phyloP scores from a whole-genome alignment of 495 filamentous ascomycete genomes.

The Aspergillus bertholletiae region DNA sequence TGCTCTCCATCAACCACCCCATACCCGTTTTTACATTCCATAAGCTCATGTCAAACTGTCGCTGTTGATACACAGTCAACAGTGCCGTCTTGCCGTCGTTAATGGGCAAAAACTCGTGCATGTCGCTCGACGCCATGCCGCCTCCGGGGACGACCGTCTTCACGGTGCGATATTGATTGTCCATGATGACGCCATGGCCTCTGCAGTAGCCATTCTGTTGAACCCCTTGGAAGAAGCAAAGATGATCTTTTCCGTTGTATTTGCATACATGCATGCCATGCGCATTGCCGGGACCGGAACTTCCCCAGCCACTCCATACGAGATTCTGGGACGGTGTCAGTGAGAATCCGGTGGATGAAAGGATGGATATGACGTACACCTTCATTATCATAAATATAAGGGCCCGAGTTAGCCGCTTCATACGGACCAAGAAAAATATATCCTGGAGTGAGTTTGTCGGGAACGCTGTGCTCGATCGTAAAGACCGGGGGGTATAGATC shows the following conservation, averaged over 20 bases:
- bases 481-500: constrained; percentile 38
- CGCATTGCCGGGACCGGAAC: constrained; percentile 36
- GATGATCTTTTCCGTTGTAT: constrained; percentile 45
- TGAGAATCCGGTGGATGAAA: background rate
- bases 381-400: constrained; percentile 42
- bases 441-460: constrained; percentile 33
- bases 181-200: constrained; percentile 52
- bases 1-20: constrained; percentile 49
- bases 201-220: constrained; percentile 52
- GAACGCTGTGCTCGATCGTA: constrained; percentile 23
- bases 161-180: constrained; percentile 48
- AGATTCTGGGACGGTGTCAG: constrained; percentile 28
- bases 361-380: constrained; percentile 30
- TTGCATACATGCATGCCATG: constrained; percentile 45
- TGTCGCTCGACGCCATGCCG: constrained; percentile 46
- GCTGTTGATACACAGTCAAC: constrained; percentile 55
- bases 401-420: constrained; percentile 36
- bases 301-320: constrained; percentile 46
- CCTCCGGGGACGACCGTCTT: constrained; percentile 40
- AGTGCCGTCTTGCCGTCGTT: constrained; percentile 48
- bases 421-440: constrained; percentile 45
- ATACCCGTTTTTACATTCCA: constrained; percentile 47
- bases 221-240: constrained; percentile 53
- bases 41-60: constrained; percentile 48
- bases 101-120: constrained; percentile 50